phyloP scores from a whole-genome alignment of 768 basidiomycete genomes.

The Russula dissimulans region DNA sequence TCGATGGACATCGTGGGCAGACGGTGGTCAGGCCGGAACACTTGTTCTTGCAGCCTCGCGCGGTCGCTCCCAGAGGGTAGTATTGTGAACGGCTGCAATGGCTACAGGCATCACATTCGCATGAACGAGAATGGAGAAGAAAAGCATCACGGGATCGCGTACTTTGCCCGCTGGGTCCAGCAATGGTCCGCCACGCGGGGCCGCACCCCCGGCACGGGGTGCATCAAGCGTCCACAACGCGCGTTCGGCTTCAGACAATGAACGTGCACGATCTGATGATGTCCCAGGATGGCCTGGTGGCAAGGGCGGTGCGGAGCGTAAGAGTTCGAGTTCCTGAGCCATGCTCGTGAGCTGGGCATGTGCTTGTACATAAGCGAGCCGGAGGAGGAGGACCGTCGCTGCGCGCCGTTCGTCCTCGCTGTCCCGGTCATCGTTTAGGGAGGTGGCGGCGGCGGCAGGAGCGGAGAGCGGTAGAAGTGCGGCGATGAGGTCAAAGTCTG shows the following conservation, averaged over 20 bases:
- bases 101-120: constrained; percentile 35
- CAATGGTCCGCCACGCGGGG: constrained; percentile 42
- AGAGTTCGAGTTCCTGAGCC: constrained; percentile 62
- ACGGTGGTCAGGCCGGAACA: constrained; percentile 76
- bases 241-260: constrained; percentile 32
- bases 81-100: constrained; percentile 87
- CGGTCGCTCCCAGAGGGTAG: constrained; percentile 67
- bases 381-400: constrained; percentile 58
- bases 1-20: constrained; percentile 95
- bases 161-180: constrained; percentile 76
- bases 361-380: constrained; percentile 63
- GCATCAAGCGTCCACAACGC: constrained; percentile 70
- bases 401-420: constrained; percentile 61
- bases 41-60: constrained; percentile 61
- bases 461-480: constrained; percentile 42
- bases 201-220: constrained; percentile 21
- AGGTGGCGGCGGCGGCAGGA: constrained; percentile 19
- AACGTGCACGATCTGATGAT: constrained; percentile 25
- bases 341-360: constrained; percentile 57
- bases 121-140: constrained; percentile 2
- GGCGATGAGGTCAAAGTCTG: constrained; percentile 52
- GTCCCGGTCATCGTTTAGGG: constrained; percentile 43
- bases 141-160: constrained; percentile 15
- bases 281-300: constrained; percentile 29
- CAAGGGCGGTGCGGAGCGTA: constrained; percentile 43